Base-by-base conservation (phyloP, 2,329 filamentous ascomycete genomes). In the Pseudogymnoascus sp. region DNA sequence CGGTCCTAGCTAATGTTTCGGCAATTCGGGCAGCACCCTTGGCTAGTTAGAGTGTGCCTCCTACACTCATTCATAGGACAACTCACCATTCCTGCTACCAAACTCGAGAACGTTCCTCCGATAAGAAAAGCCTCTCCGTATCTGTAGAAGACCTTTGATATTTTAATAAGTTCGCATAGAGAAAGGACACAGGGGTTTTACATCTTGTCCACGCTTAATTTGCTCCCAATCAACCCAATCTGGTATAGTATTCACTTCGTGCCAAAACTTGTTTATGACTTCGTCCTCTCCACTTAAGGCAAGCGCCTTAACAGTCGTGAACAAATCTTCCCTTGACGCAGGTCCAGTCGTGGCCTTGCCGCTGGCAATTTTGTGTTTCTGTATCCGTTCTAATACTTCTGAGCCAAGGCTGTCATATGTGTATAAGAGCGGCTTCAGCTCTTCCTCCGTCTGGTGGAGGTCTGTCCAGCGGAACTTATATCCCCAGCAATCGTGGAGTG, bases 201-300 rank as follows among this genome's bases (percentile, higher is more conserved):
- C 81, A 65, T 88, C 82, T 69, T 92, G 88, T 0, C 88, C 89
- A 67, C 88, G 77, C 61, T 79, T 76, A 60, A 92, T 85, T 68
- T 90, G 86, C 1, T 80, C 79, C 88, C 87, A 92, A 69, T 91
- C 83, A 2, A 92, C 88, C 87, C 88, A 92, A 0, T 80, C 76
- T 0, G 88, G 89, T 3, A 90, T 72, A 0, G 79, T 83, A 61
- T 83, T 85, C 60, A 88, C 76, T 67, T 90, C 77, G 0, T 72
- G 70, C 88, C 88, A 92, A 7, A 92, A 73, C 59, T 79, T 66
- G 1, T 68, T 66, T 2, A 81, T 73, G 37, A 81, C 79, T 21
- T 79, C 74, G 65, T 92, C 81, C 5, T 76, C 74, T 30, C 45
- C 45, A 30, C 23, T 30, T 2, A 73, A 69, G 8, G 77, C 75